Conservation (phyloP, 768 basidiomycete species). For the Roridomyces roridus region DNA sequence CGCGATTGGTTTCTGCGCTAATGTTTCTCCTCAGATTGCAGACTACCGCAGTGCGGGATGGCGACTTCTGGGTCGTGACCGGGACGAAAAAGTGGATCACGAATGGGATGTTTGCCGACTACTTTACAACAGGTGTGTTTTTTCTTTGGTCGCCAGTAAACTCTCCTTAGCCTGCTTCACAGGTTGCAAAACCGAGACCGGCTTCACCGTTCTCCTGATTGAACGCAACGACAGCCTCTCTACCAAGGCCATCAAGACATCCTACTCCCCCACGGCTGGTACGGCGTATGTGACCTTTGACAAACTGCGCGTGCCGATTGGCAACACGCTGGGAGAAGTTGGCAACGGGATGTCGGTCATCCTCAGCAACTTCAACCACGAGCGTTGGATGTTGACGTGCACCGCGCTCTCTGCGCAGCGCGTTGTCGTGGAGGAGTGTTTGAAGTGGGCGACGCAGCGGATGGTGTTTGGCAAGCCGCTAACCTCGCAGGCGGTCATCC, state of each 20-base stretch:
- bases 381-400: constrained; percentile 86
- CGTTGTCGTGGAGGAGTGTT: constrained; percentile 84
- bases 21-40: not conserved
- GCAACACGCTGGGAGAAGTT: constrained; percentile 87
- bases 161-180: too few species aligned
- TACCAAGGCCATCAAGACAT: constrained; percentile 91
- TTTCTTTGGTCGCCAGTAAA: too few species aligned
- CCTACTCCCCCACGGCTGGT: constrained; percentile 91
- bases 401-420: constrained; percentile 79
- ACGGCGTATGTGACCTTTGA: constrained; percentile 88
- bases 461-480: constrained; percentile 91
- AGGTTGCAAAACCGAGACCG: constrained; percentile 75
- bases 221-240: constrained; percentile 74
- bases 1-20: too few species aligned
- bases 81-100: constrained; percentile 99
- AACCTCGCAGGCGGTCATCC: constrained; percentile 82
- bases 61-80: constrained; percentile 85
- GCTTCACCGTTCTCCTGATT: constrained; percentile 79
- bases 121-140: constrained; percentile 64
- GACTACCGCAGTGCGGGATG: constrained; percentile 86
- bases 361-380: constrained; percentile 84
- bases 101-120: constrained; percentile 85
- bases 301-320: constrained; percentile 80
- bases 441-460: constrained; percentile 93
- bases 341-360: constrained; percentile 86